Evolutionary conservation across 2,329 filamentous ascomycete genomes (phyloP).

Genomic region (Alternaria atra): DNA sequence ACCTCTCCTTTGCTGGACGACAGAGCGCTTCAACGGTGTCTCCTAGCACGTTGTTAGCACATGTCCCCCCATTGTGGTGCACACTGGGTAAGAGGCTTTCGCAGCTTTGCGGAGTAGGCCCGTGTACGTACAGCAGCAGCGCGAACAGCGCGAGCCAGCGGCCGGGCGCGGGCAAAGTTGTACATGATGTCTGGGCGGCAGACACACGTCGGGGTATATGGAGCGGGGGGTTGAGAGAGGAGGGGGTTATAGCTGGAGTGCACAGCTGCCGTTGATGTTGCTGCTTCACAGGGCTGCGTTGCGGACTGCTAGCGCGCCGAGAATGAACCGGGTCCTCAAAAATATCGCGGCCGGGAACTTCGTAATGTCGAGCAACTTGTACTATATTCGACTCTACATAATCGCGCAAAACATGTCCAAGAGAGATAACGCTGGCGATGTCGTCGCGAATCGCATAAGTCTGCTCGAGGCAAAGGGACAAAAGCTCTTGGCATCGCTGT

Average conservation of each 20-base stretch:
- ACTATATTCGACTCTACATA: conserved; percentile 12
- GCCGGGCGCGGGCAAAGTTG: conserved; percentile 79
- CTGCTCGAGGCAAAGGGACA: conserved; percentile 64
- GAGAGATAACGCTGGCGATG: conserved; percentile 57
- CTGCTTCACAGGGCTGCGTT: conserved; percentile 36
- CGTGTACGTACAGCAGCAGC: conserved; percentile 72
- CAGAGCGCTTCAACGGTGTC: conserved; percentile 62
- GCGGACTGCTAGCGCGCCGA: conserved; percentile 46
- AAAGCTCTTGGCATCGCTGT: conserved; percentile 64
- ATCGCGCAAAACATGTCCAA: conserved; percentile 43
- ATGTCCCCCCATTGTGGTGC: conserved; percentile 32
- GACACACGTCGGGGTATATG: conserved; percentile 34
- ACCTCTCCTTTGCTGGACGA: conserved; percentile 82
- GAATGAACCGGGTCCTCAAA: conserved; percentile 41
- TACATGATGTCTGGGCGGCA: conserved; percentile 72
- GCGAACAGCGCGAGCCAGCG: conserved; percentile 80
- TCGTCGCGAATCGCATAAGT: conserved; percentile 64
- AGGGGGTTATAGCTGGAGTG: conserved; percentile 37
- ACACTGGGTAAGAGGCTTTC: conserved; percentile 45
- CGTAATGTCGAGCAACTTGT: conserved; percentile 17
- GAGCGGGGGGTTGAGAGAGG: conserved; percentile 25
- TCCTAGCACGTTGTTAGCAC: conserved; percentile 59
- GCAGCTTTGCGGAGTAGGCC: conserved; percentile 20
- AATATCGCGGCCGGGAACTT: conserved; percentile 40
- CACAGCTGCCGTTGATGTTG: conserved; percentile 23